Base-by-base conservation (phyloP, 164 flowering plant species). In the Berberis thunbergii region DNA sequence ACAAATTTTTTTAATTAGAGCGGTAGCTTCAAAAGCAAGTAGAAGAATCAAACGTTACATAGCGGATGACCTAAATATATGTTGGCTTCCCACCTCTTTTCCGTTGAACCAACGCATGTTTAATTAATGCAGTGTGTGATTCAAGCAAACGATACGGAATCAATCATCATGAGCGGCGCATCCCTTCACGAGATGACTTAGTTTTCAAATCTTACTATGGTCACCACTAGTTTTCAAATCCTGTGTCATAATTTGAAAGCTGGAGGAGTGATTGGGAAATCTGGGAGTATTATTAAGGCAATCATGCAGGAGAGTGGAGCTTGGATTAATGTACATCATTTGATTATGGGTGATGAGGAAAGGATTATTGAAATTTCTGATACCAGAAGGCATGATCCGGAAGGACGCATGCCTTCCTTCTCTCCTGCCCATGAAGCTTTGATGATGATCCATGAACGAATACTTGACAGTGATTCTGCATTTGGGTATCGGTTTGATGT, bases 381-480 rank as follows among this genome's bases (percentile, higher is more conserved):
- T 58, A 76, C 81, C 1, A 64, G 88, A 55, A 70, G 93, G 67
- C 74, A 96, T 10, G 97, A 84, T 54, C 85, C 89, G 0, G 96
- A 91, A 1, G 95, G 97, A 26, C 65, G 96, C 46, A 67, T 85
- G 72, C 86, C 88, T 6, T 3, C 80, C 0, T 91, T 85, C 64
- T 91, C 98, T 2, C 96, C 97, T 9, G 95, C 98, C 2, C 94
- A 91, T 74, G 97, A 91, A 69, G 97, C 98, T 3, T 71, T 95
- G 76, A 67, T 82, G 13, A 58, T 88, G 83, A 84, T 95, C 4
- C 97, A 91, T 53, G 98, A 95, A 6, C 73, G 99, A 84, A 89
- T 89, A 57, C 76, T 95, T 8, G 97, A 91, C 79, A 83, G 86
- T 59, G 94, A 86, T 55, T 75, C 61, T 3, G 75, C 69, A 53